A percentile compares a stretch with the other conserved stretches of the same genome.
Conservation (phyloP, 176 grass and related monocot species). For the Tillandsia leiboldiana region DNA sequence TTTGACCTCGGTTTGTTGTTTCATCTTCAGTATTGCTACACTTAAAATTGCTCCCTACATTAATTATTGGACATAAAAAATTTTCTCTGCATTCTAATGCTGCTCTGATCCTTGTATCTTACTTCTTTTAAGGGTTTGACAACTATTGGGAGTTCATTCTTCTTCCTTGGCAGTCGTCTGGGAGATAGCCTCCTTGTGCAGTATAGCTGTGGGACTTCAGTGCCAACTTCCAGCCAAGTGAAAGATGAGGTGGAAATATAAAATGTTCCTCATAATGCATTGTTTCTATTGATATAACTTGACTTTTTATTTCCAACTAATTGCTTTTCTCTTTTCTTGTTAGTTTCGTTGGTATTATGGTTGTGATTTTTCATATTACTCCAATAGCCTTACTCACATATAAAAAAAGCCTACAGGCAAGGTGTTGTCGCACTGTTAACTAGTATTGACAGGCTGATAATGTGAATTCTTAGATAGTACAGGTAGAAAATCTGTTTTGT, state of each 20-base stretch:
- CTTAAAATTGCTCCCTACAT: background rate
- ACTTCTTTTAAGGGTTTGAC: slow-evolving; percentile 50
- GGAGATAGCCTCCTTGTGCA: slow-evolving; percentile 97
- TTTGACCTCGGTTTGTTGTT: slow-evolving; percentile 68
- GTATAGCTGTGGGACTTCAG: slow-evolving; percentile 49
- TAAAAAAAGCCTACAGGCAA: too few relatives aligned
- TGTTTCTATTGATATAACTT: background rate
- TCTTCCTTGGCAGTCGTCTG: slow-evolving; percentile 89
- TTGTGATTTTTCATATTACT: too few relatives aligned
- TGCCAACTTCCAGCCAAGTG: slow-evolving; percentile 31
- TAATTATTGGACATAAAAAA: background rate
- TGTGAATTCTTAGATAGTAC: too few relatives aligned
- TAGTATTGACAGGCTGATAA: too few relatives aligned
- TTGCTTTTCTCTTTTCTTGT: background rate
- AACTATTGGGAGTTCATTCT: slow-evolving; percentile 76
- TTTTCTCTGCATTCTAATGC: background rate
- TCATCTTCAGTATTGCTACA: slow-evolving; percentile 17
- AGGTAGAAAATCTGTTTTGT: too few relatives aligned
- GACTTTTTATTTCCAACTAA: background rate
- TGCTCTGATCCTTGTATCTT: slow-evolving; percentile 11
- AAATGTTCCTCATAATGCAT: slow-evolving; percentile 17
- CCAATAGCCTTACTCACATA: too few relatives aligned
- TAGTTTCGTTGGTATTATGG: background rate
- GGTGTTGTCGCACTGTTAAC: too few relatives aligned
- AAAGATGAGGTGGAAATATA: slow-evolving; percentile 52